A percentile compares a stretch with the other conserved stretches of the same genome.
phyloP scores from a whole-genome alignment of 805 yeast species.

The Blastobotrys mokoenaii region DNA sequence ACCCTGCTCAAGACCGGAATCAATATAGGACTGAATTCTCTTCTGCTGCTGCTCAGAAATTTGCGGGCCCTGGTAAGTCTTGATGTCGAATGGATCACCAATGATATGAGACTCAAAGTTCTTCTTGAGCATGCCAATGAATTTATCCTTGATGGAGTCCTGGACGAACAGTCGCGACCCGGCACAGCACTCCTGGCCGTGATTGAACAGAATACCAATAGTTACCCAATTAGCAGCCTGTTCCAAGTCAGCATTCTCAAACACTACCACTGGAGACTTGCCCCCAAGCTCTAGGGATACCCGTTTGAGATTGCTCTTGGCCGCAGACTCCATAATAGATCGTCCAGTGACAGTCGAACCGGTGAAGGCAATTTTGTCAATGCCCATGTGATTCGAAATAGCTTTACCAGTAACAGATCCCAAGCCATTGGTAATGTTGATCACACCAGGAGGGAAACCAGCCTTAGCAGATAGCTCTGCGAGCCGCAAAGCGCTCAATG shows the following conservation, averaged over 20 bases:
- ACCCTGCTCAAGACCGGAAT: conserved; percentile 73
- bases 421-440: conserved; percentile 55
- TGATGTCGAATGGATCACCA: conserved; percentile 76
- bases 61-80: conserved; percentile 81
- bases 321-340: conserved; percentile 64
- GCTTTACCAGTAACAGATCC: conserved; percentile 61
- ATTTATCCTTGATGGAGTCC: conserved; percentile 67
- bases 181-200: conserved; percentile 93
- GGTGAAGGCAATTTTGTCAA: conserved; percentile 85
- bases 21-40: conserved; percentile 65
- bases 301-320: conserved; percentile 58
- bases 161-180: conserved; percentile 86
- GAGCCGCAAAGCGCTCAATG: conserved; percentile 52
- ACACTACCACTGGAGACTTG: conserved; percentile 82
- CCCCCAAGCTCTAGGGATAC: conserved; percentile 93
- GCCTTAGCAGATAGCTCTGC: conserved; percentile 52
- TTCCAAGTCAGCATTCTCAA: conserved; percentile 73
- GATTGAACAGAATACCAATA: conserved; percentile 76
- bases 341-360: conserved; percentile 89
- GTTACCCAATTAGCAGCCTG: conserved; percentile 66
- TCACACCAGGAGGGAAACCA: conserved; percentile 69
- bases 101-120: conserved; percentile 37
- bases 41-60: conserved; percentile 69
- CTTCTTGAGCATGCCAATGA: conserved; percentile 47
- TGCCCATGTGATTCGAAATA: conserved; percentile 50